These are phyloP conservation scores for Botryotinia globosa DNA, from an alignment of 2,329 filamentous ascomycete genomes.

Conservation along the genomic window DNA sequence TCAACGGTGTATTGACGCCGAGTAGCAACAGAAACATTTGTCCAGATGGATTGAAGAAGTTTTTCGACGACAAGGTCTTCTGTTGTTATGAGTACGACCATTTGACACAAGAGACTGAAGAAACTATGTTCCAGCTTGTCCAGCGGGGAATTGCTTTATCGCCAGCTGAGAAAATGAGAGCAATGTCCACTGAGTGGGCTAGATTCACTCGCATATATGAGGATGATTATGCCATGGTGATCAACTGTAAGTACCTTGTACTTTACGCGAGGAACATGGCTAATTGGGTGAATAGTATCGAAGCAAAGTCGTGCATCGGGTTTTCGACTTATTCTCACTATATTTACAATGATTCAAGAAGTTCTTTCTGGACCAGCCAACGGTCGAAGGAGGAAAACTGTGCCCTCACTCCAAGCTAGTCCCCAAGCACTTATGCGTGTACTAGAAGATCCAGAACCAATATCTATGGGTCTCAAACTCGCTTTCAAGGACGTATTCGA, in stretches of 20 bases:
- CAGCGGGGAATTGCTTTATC: slow-evolving; percentile 47
- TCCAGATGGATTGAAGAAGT: slow-evolving; percentile 38
- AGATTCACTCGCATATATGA: slow-evolving; percentile 44
- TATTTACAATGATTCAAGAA: slow-evolving; percentile 40
- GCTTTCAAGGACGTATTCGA: slow-evolving; percentile 38
- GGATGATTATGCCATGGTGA: slow-evolving; percentile 42
- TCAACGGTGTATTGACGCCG: slow-evolving; percentile 28
- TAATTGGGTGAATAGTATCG: slow-evolving; percentile 30
- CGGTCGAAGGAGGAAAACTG: slow-evolving; percentile 20
- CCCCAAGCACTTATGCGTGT: slow-evolving; percentile 36
- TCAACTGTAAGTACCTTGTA: slow-evolving; percentile 36
- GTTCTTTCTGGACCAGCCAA: slow-evolving; percentile 25
- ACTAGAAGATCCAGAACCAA: slow-evolving; percentile 35
- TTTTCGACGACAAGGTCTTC: slow-evolving; percentile 43
- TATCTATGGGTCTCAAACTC: slow-evolving; percentile 34
- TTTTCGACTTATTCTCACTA: slow-evolving; percentile 39
- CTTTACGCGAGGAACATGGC: neutral
- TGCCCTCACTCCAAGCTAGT: slow-evolving; percentile 36
- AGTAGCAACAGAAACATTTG: slow-evolving; percentile 38
- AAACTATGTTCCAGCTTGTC: slow-evolving; percentile 48
- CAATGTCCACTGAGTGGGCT: slow-evolving; percentile 47
- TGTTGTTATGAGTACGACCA: slow-evolving; percentile 45
- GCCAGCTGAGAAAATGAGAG: slow-evolving; percentile 47
- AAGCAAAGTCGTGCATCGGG: slow-evolving; percentile 39
- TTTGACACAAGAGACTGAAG: slow-evolving; percentile 43